Conservation (phyloP, 2,329 filamentous ascomycete genomes). For the Keithomyces neogunnii region DNA sequence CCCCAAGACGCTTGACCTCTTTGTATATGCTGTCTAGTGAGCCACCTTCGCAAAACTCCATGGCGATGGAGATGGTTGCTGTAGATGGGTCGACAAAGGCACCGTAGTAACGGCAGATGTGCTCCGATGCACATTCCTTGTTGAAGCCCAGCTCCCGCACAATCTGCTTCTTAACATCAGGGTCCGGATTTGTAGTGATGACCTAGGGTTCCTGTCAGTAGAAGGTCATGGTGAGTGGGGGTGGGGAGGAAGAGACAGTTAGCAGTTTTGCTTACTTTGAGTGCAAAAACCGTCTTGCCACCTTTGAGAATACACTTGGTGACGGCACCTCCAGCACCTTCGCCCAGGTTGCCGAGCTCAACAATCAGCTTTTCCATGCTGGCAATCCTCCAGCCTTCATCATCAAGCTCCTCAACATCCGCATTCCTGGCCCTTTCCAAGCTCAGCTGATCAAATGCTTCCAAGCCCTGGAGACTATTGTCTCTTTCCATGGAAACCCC, state of each 20-base stretch:
- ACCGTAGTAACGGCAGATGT: constrained; percentile 96
- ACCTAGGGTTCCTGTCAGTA: constrained; percentile 48
- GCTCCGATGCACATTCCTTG: constrained; percentile 89
- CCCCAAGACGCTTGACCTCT: constrained; percentile 91
- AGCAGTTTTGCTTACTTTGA: constrained; percentile 60
- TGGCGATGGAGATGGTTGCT: constrained; percentile 94
- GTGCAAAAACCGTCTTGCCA: constrained; percentile 87
- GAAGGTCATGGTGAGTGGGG: constrained; percentile 4
- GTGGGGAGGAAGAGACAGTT: neutral
- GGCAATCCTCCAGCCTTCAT: constrained; percentile 90
- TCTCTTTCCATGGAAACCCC: constrained; percentile 75
- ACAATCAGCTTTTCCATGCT: constrained; percentile 81
- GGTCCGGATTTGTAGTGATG: constrained; percentile 96
- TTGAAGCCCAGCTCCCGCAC: constrained; percentile 95
- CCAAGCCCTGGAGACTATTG: constrained; percentile 66
- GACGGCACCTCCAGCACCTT: constrained; percentile 92
- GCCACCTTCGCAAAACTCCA: constrained; percentile 98
- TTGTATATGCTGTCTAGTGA: constrained; percentile 95
- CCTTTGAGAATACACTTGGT: constrained; percentile 84
- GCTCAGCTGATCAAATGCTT: constrained; percentile 72
- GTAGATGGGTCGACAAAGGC: constrained; percentile 95
- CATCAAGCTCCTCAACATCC: constrained; percentile 91
- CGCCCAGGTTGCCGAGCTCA: constrained; percentile 82
- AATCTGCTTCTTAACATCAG: constrained; percentile 97
- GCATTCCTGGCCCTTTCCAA: constrained; percentile 74